phyloP scores from a whole-genome alignment of 108 stramenopile species.

The Fragilaria crotonensis region DNA sequence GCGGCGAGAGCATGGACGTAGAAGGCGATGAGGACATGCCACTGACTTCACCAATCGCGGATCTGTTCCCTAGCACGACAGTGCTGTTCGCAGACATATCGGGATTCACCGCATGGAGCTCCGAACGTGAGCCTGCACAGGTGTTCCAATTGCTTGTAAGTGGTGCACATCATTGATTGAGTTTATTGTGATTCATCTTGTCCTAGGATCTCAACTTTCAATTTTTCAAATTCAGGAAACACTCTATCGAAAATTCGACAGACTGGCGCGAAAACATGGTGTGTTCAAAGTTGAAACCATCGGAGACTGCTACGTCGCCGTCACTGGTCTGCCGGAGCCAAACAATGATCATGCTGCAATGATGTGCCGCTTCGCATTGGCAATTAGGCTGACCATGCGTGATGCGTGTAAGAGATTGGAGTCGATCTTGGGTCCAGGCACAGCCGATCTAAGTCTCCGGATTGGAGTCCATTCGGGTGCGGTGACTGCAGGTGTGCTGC shows the following conservation, averaged over 20 bases:
- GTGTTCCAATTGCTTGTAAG: slow-evolving; percentile 29
- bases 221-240: slow-evolving; percentile 26
- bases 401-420: background rate
- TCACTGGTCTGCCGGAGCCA: slow-evolving; percentile 3
- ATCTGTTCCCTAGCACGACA: background rate
- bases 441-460: background rate
- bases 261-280: slow-evolving; percentile 28
- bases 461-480: background rate
- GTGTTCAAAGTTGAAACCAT: slow-evolving; percentile 42
- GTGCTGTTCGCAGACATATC: slow-evolving; percentile 45
- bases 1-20: background rate
- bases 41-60: background rate
- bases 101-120: slow-evolving; percentile 43
- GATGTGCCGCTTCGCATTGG: background rate
- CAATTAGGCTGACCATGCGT: background rate
- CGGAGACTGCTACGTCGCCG: slow-evolving; percentile 2
- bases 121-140: slow-evolving; percentile 29
- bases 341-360: slow-evolving; percentile 1
- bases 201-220: too few relatives aligned
- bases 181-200: too few relatives aligned
- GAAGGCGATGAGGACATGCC: background rate
- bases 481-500: slow-evolving; percentile 3
- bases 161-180: too few relatives aligned
- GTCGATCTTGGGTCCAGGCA: background rate
- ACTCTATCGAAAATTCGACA: slow-evolving; percentile 36